These are phyloP conservation scores for Mucor velutinosus DNA, from an alignment of 371 early-diverging fungal genomes.

Conservation along the genomic window DNA sequence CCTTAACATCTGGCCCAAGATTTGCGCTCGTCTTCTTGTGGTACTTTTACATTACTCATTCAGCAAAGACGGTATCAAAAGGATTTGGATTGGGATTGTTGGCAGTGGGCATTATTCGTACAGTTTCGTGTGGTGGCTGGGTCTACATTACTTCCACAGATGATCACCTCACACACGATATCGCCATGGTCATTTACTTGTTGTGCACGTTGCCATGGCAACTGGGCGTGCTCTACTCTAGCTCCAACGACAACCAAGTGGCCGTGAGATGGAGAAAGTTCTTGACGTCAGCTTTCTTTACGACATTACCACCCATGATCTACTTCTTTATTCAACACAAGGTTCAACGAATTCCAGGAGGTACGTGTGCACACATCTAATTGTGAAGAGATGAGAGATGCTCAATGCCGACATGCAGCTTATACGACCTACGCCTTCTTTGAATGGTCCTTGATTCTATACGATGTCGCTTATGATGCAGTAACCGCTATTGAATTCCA, in stretches of 20 bases:
- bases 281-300: slow-evolving; percentile 63
- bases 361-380: slow-evolving; percentile 27
- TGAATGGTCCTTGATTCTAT: slow-evolving; percentile 81
- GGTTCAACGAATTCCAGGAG: slow-evolving; percentile 70
- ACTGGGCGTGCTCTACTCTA: slow-evolving; percentile 59
- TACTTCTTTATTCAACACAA: slow-evolving; percentile 82
- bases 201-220: slow-evolving; percentile 78
- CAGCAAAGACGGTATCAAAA: slow-evolving; percentile 47
- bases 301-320: slow-evolving; percentile 71
- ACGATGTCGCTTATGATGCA: slow-evolving; percentile 81
- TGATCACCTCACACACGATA: slow-evolving; percentile 79
- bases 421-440: slow-evolving; percentile 83
- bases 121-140: slow-evolving; percentile 80
- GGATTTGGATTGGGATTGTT: slow-evolving; percentile 63
- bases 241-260: slow-evolving; percentile 23
- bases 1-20: slow-evolving; percentile 71
- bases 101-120: slow-evolving; percentile 67
- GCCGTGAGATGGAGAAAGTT: slow-evolving; percentile 47
- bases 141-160: slow-evolving; percentile 83
- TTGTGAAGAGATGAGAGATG: background rate
- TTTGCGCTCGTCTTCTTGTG: slow-evolving; percentile 70
- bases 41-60: slow-evolving; percentile 58
- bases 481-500: slow-evolving; percentile 71
- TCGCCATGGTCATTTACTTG: slow-evolving; percentile 78
- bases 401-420: slow-evolving; percentile 39